Percentiles rank a stretch among this genome's conserved stretches.
These are phyloP conservation scores for Catharanthus roseus DNA, from an alignment of 257 asterid genomes.

Conservation along the genomic window DNA sequence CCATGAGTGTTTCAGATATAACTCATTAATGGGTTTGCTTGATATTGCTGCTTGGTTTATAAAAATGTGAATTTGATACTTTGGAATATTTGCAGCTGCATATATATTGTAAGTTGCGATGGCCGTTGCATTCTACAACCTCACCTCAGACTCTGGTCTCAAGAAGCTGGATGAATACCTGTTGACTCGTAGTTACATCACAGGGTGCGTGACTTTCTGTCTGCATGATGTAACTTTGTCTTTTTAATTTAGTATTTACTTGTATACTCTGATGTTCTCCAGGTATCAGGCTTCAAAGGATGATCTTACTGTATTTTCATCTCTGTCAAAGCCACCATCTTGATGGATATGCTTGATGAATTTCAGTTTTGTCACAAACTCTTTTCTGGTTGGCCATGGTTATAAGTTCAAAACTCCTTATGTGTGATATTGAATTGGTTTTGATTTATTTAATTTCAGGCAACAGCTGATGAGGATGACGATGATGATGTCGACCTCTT, in stretches of 20 bases:
- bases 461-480: slow-evolving; percentile 65
- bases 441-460: slow-evolving; percentile 27
- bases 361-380: background rate
- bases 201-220: slow-evolving; percentile 50
- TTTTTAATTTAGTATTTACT: background rate
- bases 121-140: slow-evolving; percentile 55
- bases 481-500: slow-evolving; percentile 85
- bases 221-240: background rate
- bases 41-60: background rate
- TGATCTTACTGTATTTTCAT: slow-evolving; percentile 59
- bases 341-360: background rate
- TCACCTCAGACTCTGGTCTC: slow-evolving; percentile 55
- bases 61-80: background rate
- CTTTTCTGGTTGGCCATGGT: background rate
- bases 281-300: slow-evolving; percentile 89
- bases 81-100: background rate
- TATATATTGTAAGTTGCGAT: slow-evolving; percentile 26
- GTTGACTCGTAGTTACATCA: slow-evolving; percentile 69
- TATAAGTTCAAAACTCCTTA: background rate
- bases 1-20: background rate
- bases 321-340: slow-evolving; percentile 54
- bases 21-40: no score
- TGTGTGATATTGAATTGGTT: background rate
- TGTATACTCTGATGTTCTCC: background rate
- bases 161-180: slow-evolving; percentile 89